These are phyloP conservation scores for Yarrowia sp. DNA, from an alignment of 805 yeast genomes.

Conservation along the genomic window DNA sequence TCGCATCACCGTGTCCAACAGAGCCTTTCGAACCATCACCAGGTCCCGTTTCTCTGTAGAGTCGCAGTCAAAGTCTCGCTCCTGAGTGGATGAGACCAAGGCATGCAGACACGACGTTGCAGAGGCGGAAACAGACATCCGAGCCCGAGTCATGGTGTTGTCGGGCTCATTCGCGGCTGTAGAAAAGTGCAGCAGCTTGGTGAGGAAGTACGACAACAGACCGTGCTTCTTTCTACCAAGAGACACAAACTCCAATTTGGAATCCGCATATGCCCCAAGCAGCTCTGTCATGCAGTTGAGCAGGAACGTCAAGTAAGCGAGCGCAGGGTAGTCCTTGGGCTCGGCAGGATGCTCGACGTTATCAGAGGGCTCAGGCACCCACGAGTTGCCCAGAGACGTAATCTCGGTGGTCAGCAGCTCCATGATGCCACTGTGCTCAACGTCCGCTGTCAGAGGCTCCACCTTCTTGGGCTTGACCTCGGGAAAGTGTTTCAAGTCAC, in stretches of 20 bases:
- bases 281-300: constrained; percentile 67
- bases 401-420: constrained; percentile 62
- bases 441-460: constrained; percentile 5
- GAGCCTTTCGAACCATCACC: constrained; percentile 67
- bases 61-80: constrained; percentile 37
- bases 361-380: constrained; percentile 37
- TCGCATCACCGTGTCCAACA: constrained; percentile 63
- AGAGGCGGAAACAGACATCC: constrained; percentile 53
- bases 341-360: constrained; percentile 29
- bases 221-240: constrained; percentile 43
- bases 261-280: constrained; percentile 70
- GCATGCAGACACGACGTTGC: constrained; percentile 61
- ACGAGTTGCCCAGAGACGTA: constrained; percentile 47
- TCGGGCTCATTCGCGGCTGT: constrained; percentile 36
- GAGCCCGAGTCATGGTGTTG: constrained; percentile 38
- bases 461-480: constrained; percentile 17
- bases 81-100: constrained; percentile 58
- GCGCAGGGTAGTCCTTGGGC: constrained; percentile 34
- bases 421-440: constrained; percentile 52
- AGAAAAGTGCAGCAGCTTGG: constrained; percentile 64
- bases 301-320: constrained; percentile 57
- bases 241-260: constrained; percentile 57
- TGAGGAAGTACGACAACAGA: constrained; percentile 70
- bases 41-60: constrained; percentile 45
- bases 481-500: constrained; percentile 18